These are phyloP conservation scores for Penicillium glabrum DNA, from an alignment of 2,329 filamentous ascomycete genomes.

Conservation along the genomic window DNA sequence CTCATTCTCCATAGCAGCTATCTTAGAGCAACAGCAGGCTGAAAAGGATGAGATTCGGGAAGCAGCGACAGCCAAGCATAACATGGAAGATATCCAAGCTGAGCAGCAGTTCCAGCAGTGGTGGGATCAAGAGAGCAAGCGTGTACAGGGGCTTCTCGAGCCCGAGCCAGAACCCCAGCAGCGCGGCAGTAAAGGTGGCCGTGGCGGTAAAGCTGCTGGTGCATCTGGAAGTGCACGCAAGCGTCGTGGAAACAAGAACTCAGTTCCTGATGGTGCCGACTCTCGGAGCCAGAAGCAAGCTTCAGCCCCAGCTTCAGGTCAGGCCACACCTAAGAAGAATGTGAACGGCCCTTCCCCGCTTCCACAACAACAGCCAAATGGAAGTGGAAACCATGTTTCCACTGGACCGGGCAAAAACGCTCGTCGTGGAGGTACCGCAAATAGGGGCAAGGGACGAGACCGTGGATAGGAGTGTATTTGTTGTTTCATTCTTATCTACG, in stretches of 20 bases:
- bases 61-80: conserved; percentile 76
- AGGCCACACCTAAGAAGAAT: conserved; percentile 11
- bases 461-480: conserved; percentile 2
- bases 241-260: conserved; percentile 17
- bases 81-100: conserved; percentile 89
- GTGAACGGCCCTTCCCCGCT: conserved; percentile 11
- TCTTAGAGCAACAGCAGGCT: conserved; percentile 79
- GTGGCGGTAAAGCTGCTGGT: conserved; percentile 14
- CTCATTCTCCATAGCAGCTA: conserved; percentile 79
- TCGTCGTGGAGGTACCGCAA: conserved; percentile 25
- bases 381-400: conserved; percentile 11
- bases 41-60: conserved; percentile 83
- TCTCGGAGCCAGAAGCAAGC: conserved; percentile 5
- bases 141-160: conserved; percentile 34
- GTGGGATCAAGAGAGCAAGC: conserved; percentile 42
- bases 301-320: background rate
- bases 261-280: background rate
- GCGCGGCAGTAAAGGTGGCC: conserved; percentile 12
- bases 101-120: conserved; percentile 91
- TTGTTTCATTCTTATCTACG: background rate
- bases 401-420: conserved; percentile 9
- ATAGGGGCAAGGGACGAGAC: conserved; percentile 21
- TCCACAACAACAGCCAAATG: conserved; percentile 5
- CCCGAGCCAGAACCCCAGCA: conserved; percentile 8
- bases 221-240: conserved; percentile 14